Conservation (phyloP, 2,329 filamentous ascomycete genomes). For the Lasiodiplodia theobromae region DNA sequence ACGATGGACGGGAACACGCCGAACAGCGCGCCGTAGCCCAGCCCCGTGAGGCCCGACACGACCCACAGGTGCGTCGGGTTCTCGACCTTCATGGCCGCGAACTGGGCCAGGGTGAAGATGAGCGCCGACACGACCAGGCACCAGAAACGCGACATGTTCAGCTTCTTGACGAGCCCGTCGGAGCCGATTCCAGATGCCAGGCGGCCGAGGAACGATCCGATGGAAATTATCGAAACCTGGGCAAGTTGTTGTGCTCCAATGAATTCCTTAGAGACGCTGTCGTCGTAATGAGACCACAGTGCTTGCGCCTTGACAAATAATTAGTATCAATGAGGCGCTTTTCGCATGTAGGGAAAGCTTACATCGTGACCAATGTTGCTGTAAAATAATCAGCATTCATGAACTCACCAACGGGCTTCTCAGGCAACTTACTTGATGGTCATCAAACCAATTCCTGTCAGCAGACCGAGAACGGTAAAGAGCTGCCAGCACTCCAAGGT, state of each 20-base stretch:
- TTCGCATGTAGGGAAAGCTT: background rate
- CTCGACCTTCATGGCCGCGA: conserved; percentile 75
- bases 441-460: conserved; percentile 95
- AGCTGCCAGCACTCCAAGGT: conserved; percentile 88
- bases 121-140: conserved; percentile 79
- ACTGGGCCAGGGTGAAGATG: conserved; percentile 81
- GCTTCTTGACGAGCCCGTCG: conserved; percentile 83
- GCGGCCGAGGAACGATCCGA: conserved; percentile 84
- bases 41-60: conserved; percentile 82
- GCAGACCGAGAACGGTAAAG: conserved; percentile 84
- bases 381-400: conserved; percentile 14
- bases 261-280: conserved; percentile 73
- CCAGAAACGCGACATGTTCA: conserved; percentile 86
- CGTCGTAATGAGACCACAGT: conserved; percentile 86
- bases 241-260: conserved; percentile 83
- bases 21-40: conserved; percentile 93
- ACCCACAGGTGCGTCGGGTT: conserved; percentile 79
- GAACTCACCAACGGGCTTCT: background rate
- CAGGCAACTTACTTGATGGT: conserved; percentile 84
- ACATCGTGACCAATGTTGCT: conserved; percentile 82
- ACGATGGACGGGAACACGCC: conserved; percentile 88
- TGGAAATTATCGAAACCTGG: conserved; percentile 92
- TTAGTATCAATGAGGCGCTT: background rate
- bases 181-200: conserved; percentile 79
- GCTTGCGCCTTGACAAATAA: conserved; percentile 64